Percentiles rank a stretch among this genome's conserved stretches.
Conservation (phyloP, 495 filamentous ascomycete genomes). For the Aspergillus kassunensis region DNA sequence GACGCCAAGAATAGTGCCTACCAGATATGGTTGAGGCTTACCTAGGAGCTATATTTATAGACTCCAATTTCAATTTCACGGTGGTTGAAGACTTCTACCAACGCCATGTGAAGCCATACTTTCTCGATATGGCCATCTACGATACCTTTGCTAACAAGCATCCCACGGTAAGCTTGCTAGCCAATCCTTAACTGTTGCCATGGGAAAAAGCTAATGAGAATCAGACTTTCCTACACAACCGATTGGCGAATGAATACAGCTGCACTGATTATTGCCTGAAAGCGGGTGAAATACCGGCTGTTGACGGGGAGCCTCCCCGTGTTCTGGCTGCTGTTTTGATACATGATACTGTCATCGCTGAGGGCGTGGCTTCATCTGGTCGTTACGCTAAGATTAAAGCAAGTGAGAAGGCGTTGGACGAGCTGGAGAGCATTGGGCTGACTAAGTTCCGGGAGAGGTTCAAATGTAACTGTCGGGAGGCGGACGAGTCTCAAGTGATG, state of each 20-base stretch:
- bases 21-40: constrained; percentile 89
- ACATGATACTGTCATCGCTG: constrained; percentile 63
- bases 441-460: constrained; percentile 59
- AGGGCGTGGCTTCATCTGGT: constrained; percentile 56
- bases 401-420: constrained; percentile 59
- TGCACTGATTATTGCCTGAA: constrained; percentile 56
- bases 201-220: constrained; percentile 17
- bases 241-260: constrained; percentile 46
- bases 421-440: constrained; percentile 52
- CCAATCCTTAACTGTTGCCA: constrained; percentile 24
- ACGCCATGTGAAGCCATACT: constrained; percentile 66
- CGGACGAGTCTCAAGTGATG: constrained; percentile 3
- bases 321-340: constrained; percentile 74
- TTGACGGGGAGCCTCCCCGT: constrained; percentile 40
- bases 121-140: constrained; percentile 84
- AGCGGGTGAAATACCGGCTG: constrained; percentile 42
- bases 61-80: constrained; percentile 75
- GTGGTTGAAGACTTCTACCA: constrained; percentile 76
- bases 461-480: constrained; percentile 56
- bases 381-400: constrained; percentile 72
- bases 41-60: constrained; percentile 86
- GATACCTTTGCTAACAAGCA: constrained; percentile 88
- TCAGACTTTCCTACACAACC: constrained; percentile 52
- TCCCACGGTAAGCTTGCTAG: constrained; percentile 51
- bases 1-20: constrained; percentile 51